A percentile compares a stretch with the other conserved stretches of the same genome.
Conservation (phyloP, 2,329 filamentous ascomycete species). For the Colletotrichum cordylinicola region DNA sequence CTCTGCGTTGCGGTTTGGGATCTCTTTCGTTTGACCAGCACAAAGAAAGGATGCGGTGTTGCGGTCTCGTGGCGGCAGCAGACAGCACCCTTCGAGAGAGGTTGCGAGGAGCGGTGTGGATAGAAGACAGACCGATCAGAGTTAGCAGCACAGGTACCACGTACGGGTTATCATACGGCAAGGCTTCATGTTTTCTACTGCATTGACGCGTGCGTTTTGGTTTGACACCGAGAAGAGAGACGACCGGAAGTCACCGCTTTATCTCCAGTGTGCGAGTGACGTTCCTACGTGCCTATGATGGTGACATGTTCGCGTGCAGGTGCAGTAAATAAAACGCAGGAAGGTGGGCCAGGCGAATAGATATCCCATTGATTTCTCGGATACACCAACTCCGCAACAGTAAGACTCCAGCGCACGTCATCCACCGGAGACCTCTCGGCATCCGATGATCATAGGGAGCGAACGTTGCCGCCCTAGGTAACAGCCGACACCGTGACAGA, state of each 20-base stretch:
- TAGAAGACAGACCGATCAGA: constrained; percentile 39
- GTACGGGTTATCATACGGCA: constrained; percentile 40
- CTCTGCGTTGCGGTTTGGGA: constrained; percentile 22
- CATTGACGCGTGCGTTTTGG: constrained; percentile 28
- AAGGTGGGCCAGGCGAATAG: background rate
- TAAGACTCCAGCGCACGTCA: background rate
- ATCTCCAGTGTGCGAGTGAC: background rate
- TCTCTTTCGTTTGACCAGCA: constrained; percentile 16
- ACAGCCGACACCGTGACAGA: background rate
- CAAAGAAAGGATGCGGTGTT: background rate
- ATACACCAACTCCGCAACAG: rapidly evolving
- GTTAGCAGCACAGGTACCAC: constrained; percentile 37
- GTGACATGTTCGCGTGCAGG: background rate
- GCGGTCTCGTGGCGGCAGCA: background rate
- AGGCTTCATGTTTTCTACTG: constrained; percentile 39
- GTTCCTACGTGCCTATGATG: background rate
- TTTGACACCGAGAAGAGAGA: constrained; percentile 17
- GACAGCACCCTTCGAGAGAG: constrained; percentile 11
- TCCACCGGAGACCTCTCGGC: background rate
- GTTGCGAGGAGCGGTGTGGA: constrained; percentile 17
- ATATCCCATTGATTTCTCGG: background rate
- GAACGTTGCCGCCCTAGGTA: background rate
- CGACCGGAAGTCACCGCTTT: background rate
- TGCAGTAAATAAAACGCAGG: background rate
- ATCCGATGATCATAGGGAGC: background rate